A percentile compares a stretch with the other conserved stretches of the same genome.
phyloP scores from a whole-genome alignment of 2,329 filamentous ascomycete species.

The Fusarium decemcellulare region DNA sequence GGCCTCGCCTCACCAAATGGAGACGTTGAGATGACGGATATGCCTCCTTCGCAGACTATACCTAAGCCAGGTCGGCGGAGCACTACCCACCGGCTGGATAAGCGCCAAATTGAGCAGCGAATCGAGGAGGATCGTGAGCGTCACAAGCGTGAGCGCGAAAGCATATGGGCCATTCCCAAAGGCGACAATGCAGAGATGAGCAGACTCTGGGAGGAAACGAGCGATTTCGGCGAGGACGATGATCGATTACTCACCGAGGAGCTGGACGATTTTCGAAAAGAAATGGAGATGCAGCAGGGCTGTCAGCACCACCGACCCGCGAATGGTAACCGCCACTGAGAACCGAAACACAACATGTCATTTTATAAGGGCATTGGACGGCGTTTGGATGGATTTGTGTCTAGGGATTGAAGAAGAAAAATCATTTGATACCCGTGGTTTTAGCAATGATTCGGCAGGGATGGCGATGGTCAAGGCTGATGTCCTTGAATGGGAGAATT shows the following conservation, averaged over 20 bases:
- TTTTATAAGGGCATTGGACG: conserved; percentile 36
- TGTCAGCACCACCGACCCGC: conserved; percentile 56
- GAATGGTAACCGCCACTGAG: conserved; percentile 49
- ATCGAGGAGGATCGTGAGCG: conserved; percentile 97
- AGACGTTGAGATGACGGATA: conserved; percentile 58
- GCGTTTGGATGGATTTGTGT: conserved; percentile 46
- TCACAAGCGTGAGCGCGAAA: conserved; percentile 92
- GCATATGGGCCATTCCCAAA: conserved; percentile 88
- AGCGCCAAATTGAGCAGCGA: conserved; percentile 91
- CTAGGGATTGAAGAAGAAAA: conserved; percentile 30
- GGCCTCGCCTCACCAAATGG: conserved; percentile 66
- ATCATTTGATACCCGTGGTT: conserved; percentile 49
- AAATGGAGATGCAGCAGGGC: conserved; percentile 55
- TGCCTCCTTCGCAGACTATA: conserved; percentile 58
- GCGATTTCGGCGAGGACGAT: conserved; percentile 90
- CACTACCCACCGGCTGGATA: conserved; percentile 72
- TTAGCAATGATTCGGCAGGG: conserved; percentile 26
- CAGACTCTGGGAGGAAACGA: conserved; percentile 88
- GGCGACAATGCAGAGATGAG: conserved; percentile 78
- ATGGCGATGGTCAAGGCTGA: conserved; percentile 9
- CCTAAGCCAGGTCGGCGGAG: conserved; percentile 52
- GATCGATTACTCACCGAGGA: conserved; percentile 84
- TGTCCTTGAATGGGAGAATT: conserved; percentile 4
- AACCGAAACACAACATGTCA: conserved; percentile 14
- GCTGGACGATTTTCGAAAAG: conserved; percentile 60